Percentiles rank a stretch among this genome's conserved stretches.
These are phyloP conservation scores for Cutaneotrichosporon sp. DNA, from an alignment of 1,284 basidiomycete genomes.

Conservation along the genomic window DNA sequence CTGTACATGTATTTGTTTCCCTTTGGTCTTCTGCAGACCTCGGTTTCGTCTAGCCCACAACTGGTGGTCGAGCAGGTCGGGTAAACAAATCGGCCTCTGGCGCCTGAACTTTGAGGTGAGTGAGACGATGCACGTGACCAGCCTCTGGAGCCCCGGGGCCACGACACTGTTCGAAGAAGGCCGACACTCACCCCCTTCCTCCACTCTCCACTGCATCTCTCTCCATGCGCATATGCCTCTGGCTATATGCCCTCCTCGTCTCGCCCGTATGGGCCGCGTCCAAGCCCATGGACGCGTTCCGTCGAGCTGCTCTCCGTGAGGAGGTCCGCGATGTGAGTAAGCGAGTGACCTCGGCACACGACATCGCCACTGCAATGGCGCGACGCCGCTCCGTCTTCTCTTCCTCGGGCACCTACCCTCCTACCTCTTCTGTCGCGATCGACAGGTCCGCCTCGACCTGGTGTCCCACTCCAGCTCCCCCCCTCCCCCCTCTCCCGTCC, in stretches of 20 bases:
- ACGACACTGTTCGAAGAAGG: background rate
- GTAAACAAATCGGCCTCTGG: background rate
- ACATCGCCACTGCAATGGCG: too few relatives aligned
- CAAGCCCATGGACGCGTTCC: conserved; percentile 13
- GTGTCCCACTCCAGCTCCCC: background rate
- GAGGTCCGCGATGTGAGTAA: conserved; percentile 20
- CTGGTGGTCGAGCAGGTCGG: too few relatives aligned
- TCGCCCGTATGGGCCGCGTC: background rate
- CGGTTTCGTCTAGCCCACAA: too few relatives aligned
- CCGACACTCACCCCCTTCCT: background rate
- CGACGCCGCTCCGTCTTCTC: too few relatives aligned
- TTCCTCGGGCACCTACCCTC: too few relatives aligned
- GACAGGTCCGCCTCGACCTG: too few relatives aligned
- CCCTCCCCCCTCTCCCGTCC: background rate
- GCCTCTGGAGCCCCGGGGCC: background rate
- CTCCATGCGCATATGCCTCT: conserved; percentile 15
- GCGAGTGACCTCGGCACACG: too few relatives aligned
- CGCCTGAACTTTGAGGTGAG: background rate
- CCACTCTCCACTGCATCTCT: background rate
- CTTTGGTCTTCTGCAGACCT: background rate
- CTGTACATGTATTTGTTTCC: background rate
- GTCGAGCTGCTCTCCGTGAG: conserved; percentile 20
- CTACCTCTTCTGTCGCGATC: too few relatives aligned
- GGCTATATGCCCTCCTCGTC: conserved; percentile 6
- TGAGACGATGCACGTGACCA: background rate